These are phyloP conservation scores for Kwoniella shivajii DNA, from an alignment of 1,284 basidiomycete species.

Conservation along the genomic window DNA sequence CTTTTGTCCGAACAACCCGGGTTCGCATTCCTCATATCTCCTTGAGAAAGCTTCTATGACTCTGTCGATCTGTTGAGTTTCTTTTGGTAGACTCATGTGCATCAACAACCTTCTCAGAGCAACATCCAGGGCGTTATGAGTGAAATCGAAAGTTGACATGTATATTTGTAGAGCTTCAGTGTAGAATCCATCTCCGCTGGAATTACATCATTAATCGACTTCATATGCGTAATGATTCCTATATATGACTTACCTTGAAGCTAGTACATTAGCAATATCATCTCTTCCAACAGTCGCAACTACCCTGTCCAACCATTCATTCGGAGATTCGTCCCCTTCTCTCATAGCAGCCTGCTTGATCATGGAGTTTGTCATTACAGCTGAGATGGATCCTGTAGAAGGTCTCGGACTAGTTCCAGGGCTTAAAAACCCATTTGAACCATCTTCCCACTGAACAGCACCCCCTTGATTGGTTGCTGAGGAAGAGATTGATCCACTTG, in stretches of 20 bases:
- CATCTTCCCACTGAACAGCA: conserved; percentile 19
- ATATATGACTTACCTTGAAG: conserved; percentile 65
- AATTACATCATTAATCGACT: not conserved
- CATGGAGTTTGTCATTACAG: conserved; percentile 14
- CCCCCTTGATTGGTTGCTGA: conserved; percentile 1
- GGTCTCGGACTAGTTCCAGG: conserved; percentile 33
- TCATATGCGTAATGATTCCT: not conserved
- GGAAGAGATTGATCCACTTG: conserved; percentile 38
- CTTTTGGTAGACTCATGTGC: conserved; percentile 85
- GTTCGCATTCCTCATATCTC: conserved; percentile 83
- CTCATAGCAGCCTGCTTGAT: conserved; percentile 19
- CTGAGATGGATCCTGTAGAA: conserved; percentile 28
- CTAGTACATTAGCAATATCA: conserved; percentile 75
- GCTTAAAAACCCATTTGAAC: conserved; percentile 17
- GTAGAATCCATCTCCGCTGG: conserved; percentile 74
- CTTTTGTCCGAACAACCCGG: conserved; percentile 72
- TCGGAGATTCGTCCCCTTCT: conserved; percentile 66
- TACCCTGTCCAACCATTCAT: conserved; percentile 68
- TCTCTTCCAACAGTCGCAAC: conserved; percentile 67
- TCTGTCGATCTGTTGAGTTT: conserved; percentile 98
- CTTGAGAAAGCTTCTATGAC: conserved; percentile 93
- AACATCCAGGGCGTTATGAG: conserved; percentile 79
- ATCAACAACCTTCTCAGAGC: conserved; percentile 88
- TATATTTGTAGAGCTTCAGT: conserved; percentile 69
- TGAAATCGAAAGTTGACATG: conserved; percentile 79